Evolutionary conservation across 164 flowering plant genomes (phyloP), one percentile per base, ranked within the genome.

Genomic region (Nymphaea thermarum): DNA sequence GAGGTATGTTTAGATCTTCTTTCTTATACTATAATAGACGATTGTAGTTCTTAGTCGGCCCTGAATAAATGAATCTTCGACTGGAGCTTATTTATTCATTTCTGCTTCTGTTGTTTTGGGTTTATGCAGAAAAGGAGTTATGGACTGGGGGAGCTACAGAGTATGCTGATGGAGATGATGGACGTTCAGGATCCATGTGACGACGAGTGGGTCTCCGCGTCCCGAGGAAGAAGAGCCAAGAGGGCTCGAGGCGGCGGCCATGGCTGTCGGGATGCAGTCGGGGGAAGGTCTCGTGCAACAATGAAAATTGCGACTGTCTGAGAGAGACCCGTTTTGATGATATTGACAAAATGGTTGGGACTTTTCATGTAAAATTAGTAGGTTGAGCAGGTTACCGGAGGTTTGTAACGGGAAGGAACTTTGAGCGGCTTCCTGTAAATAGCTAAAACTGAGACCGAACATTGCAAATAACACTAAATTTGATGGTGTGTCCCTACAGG

Each of bases 131-230:
- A 67, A 2, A 83, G 77, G 70, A 11, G 12, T 1, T 81, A 77
- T 67, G 80, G 80, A 77, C 12, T 80, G 72, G 82, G 74, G 71
- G 88, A 84, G 57, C 71, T 86, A 2, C 90, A 82, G 69, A 62
- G 18, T 2, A 84, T 86, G 90, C 69, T 84, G 5, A 16, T 51
- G 47, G 88, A 84, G 62, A 83, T 86, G 88, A 77, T 69, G 42
- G 64, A 17, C 18, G 41, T 8, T 15, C 57, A 51, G 57, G 12
- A 51, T 8, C 14, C 57, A 3, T 51, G 12, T 15, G 57, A 51
- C 36, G 57, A 51, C 8, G 57, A 51, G 57, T 8, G 57, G 3
- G 14, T 10, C 57, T 51, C 57, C 57, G 57, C 12, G 14, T 51
- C 36, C 36, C 36, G 36, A 25, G 36, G 36, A 25, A 25, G 36